Percentiles rank a stretch among this genome's conserved stretches.
These are phyloP conservation scores for Candida tallmaniae DNA, from an alignment of 805 yeast genomes.

Conservation along the genomic window DNA sequence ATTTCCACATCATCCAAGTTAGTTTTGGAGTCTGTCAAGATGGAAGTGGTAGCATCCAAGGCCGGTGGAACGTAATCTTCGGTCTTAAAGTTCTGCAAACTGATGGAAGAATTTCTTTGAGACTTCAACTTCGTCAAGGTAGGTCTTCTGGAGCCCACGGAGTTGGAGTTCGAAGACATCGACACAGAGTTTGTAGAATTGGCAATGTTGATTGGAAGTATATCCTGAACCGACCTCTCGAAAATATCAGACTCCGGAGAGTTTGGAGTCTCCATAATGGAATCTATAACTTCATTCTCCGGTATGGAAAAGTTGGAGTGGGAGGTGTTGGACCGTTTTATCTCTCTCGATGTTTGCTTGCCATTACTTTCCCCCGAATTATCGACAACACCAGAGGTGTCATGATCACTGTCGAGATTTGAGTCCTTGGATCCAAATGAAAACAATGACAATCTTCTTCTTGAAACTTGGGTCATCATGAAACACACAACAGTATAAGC, in stretches of 20 bases:
- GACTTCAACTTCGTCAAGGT: constrained; percentile 11
- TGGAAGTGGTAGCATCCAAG: constrained; percentile 68
- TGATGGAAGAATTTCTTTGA: constrained; percentile 9
- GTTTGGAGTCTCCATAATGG: not conserved
- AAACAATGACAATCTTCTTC: constrained; percentile 17
- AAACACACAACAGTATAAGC: no score
- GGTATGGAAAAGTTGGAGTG: not conserved
- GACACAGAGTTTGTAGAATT: constrained; percentile 6
- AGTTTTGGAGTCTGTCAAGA: constrained; percentile 54
- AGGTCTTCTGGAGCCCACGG: constrained; percentile 13
- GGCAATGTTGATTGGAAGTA: not conserved
- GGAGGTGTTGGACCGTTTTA: not conserved
- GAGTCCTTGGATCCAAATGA: constrained; percentile 12
- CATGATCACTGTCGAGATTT: not conserved
- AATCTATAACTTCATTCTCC: not conserved
- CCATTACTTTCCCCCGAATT: not conserved
- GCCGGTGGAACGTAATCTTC: constrained; percentile 80
- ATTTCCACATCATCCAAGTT: constrained; percentile 69
- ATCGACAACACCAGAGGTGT: not conserved
- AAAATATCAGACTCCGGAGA: constrained; percentile 21
- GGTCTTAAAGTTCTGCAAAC: constrained; percentile 27
- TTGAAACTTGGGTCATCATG: constrained; percentile 7
- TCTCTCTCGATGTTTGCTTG: not conserved
- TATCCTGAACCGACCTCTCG: constrained; percentile 40
- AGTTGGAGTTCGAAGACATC: no score